Evolutionary conservation across 257 asterid species (phyloP).

Genomic region (Gardenia jasminoides): DNA sequence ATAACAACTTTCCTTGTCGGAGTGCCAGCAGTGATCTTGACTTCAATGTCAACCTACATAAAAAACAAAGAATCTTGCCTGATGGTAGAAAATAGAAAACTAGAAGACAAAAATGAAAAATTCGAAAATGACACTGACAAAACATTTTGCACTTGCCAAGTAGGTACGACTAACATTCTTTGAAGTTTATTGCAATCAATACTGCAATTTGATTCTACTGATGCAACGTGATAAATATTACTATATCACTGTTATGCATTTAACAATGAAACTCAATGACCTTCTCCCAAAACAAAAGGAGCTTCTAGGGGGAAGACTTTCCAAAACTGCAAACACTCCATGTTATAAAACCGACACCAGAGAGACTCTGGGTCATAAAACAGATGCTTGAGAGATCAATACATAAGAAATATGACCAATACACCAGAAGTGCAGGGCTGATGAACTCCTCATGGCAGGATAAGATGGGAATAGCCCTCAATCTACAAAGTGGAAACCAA

Average conservation of each 20-base stretch:
- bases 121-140: not conserved
- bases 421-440: not conserved
- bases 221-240: not conserved
- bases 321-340: not conserved
- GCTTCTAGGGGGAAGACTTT: not conserved
- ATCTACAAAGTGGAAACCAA: not conserved
- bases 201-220: not conserved
- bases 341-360: not conserved
- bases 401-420: not conserved
- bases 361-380: not conserved
- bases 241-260: not conserved
- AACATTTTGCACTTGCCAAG: not conserved
- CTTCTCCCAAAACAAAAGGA: not conserved
- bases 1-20: constrained; percentile 48
- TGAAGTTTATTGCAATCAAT: not conserved
- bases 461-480: not conserved
- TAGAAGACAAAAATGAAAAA: not conserved
- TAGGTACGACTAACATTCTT: not conserved
- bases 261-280: too few species aligned
- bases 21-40: constrained; percentile 67
- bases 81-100: not conserved
- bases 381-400: not conserved
- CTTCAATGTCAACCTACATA: constrained; percentile 65
- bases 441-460: not conserved
- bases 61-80: constrained; percentile 7